Base-by-base conservation (phyloP, 306 rosid genomes). In the Delonix regia region DNA sequence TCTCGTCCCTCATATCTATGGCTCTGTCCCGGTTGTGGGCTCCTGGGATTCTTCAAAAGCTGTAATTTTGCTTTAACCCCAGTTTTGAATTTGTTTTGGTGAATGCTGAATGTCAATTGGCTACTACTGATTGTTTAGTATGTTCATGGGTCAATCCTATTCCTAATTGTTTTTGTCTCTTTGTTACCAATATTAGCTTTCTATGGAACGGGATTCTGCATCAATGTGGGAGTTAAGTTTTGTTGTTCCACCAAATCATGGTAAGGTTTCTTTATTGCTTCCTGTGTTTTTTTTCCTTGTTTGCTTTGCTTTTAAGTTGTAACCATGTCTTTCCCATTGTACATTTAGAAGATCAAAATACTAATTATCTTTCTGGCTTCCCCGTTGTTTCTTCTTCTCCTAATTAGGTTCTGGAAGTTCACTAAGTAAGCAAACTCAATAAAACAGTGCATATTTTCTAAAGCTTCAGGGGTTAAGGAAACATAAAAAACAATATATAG, bases 201-300 rank as follows among this genome's bases (percentile, higher is more conserved):
- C 87, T 19, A 87, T 95, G 97, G 98, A 93, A 63, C 90, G 99
- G 15, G 99, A 95, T 78, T 91, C 99, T 41, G 92, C 91, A 7
- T 95, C 98, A 49, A 89, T 86, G 99, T 93, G 99, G 99, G 99
- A 95, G 77, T 84, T 95, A 84, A 91, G 99, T 83, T 95, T 95
- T 79, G 99, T 95, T 69, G 97, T 95, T 88, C 96, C 99, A 62
- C 93, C 99, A 48, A 93, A 95, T 88, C 99, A 95, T 34, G 99
- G 99, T 95, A 90, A 73, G 59, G 69, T 44, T 76, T 70, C n/a
- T 39, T 25, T n/a, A n/a, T n/a, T n/a, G n/a, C n/a, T n/a, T n/a
- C n/a, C n/a, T n/a, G n/a, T 2, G 22, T 22, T 13, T 6, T 25
- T 0, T 67, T 67, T 62, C 2, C 62, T 56, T 25, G 15, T 34